These are phyloP conservation scores for Pichia sp. DNA, from an alignment of 1,139 yeast species.

Conservation along the genomic window DNA sequence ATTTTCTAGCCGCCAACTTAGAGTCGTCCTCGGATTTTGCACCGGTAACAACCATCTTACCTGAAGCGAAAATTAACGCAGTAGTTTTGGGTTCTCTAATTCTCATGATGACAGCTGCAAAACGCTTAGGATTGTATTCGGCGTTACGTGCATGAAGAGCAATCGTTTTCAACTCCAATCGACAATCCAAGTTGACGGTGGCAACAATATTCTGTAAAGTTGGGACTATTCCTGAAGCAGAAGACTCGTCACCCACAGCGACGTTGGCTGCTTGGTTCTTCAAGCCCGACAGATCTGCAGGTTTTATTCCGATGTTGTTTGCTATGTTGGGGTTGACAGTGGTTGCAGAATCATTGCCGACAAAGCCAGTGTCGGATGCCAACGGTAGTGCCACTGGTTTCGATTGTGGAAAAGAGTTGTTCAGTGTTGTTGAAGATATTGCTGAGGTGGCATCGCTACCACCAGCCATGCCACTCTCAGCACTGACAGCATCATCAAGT, in stretches of 20 bases:
- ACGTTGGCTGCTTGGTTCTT: not conserved
- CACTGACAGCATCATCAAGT: not conserved
- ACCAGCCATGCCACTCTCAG: not conserved
- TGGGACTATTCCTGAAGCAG: slow-evolving; percentile 88
- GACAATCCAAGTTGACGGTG: slow-evolving; percentile 93
- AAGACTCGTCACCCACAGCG: slow-evolving; percentile 28
- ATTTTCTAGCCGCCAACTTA: slow-evolving; percentile 92
- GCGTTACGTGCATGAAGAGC: slow-evolving; percentile 99
- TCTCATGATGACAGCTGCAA: slow-evolving; percentile 99
- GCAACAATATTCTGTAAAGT: slow-evolving; percentile 97
- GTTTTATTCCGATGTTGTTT: slow-evolving; percentile 4
- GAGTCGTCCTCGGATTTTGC: slow-evolving; percentile 98
- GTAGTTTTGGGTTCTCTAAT: slow-evolving; percentile 98
- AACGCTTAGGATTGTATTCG: slow-evolving; percentile 96
- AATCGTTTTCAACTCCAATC: slow-evolving; percentile 91
- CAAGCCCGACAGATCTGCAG: not conserved
- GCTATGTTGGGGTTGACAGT: not conserved
- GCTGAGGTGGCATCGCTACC: not conserved
- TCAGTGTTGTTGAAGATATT: not conserved
- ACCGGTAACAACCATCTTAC: slow-evolving; percentile 99
- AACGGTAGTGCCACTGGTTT: slow-evolving; percentile 1
- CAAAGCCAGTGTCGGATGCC: not conserved
- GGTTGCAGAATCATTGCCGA: not conserved
- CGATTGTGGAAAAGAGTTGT: slow-evolving; percentile 3
- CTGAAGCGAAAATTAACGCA: slow-evolving; percentile 95